phyloP scores from a whole-genome alignment of 305 asterid genomes.

The Solanum hybrid region DNA sequence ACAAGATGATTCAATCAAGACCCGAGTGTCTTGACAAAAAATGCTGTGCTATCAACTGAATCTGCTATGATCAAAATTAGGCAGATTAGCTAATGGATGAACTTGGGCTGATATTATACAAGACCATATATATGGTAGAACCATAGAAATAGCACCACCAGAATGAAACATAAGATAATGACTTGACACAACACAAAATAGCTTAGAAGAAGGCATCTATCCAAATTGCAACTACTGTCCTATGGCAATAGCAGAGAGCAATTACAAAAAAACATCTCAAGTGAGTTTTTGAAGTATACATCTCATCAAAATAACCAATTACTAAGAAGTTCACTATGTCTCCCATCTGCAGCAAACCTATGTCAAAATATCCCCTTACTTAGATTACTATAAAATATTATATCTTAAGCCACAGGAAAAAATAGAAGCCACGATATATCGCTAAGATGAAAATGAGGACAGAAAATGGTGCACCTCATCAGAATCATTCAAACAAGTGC shows the following conservation, averaged over 20 bases:
- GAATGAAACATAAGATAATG: not conserved
- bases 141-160: not conserved
- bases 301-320: not conserved
- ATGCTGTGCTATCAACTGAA: not conserved
- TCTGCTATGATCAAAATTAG: not conserved
- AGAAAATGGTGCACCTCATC: conserved; percentile 49
- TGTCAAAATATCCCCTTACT: not conserved
- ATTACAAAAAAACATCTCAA: not conserved
- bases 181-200: not conserved
- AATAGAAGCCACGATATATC: not conserved
- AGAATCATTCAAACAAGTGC: conserved; percentile 36
- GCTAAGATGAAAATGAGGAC: not conserved
- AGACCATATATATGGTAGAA: not conserved
- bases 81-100: not conserved
- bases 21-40: not conserved
- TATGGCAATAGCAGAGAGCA: not conserved
- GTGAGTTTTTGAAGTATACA: not conserved
- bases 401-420: not conserved
- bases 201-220: not conserved
- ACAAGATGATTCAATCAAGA: not conserved
- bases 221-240: not conserved
- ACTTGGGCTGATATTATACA: not conserved
- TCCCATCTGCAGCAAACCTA: not conserved
- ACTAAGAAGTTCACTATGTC: not conserved
- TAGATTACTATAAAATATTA: not conserved